Conservation (phyloP, 2,329 filamentous ascomycete genomes). For the Thielaviopsis punctulata region DNA sequence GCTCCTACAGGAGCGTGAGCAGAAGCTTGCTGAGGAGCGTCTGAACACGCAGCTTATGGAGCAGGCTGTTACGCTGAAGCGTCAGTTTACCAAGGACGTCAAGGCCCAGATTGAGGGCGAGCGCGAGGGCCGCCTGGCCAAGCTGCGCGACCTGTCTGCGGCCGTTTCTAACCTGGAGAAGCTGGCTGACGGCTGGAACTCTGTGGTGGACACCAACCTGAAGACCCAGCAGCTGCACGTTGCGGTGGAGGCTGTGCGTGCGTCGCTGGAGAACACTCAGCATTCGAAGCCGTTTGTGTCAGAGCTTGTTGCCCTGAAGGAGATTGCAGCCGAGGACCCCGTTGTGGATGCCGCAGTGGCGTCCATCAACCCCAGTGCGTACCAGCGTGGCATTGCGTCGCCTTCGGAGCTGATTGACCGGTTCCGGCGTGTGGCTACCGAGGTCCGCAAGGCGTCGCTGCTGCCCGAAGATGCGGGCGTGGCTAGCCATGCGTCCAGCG, state of each 20-base stretch:
- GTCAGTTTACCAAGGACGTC: conserved; percentile 64
- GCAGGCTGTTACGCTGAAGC: conserved; percentile 79
- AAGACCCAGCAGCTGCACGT: conserved; percentile 93
- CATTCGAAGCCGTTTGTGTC: conserved; percentile 73
- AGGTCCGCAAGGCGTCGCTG: conserved; percentile 87
- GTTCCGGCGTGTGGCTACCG: conserved; percentile 78
- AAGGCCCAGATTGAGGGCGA: conserved; percentile 72
- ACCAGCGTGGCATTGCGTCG: conserved; percentile 79
- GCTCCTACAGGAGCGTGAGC: conserved; percentile 61
- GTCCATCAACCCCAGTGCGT: conserved; percentile 86
- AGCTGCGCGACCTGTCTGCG: conserved; percentile 61
- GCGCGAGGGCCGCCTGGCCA: conserved; percentile 70
- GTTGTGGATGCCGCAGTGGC: conserved; percentile 87
- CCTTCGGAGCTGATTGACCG: conserved; percentile 79
- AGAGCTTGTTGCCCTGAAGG: conserved; percentile 86
- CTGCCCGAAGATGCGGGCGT: conserved; percentile 88
- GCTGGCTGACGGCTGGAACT: conserved; percentile 77
- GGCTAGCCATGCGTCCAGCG: conserved; percentile 80
- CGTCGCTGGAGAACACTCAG: conserved; percentile 54
- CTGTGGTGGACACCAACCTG: conserved; percentile 75
- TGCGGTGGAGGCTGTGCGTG: conserved; percentile 80
- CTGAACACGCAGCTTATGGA: conserved; percentile 74
- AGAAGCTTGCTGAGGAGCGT: conserved; percentile 66
- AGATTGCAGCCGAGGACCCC: conserved; percentile 67
- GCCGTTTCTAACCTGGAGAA: conserved; percentile 72